phyloP scores from a whole-genome alignment of 116 monocot genomes.

The Dioscorea cayenensis region DNA sequence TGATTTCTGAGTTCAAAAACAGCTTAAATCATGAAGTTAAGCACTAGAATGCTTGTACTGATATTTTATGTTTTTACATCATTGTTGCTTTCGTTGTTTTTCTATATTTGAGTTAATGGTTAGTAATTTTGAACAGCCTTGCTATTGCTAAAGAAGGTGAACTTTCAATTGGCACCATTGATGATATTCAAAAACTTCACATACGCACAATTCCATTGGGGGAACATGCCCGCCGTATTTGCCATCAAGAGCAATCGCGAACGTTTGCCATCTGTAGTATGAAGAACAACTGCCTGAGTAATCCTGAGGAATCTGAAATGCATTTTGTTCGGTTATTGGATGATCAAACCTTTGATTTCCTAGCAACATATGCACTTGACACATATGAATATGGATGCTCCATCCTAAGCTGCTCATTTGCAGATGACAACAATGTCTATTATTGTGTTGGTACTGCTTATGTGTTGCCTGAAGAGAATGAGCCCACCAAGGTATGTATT shows the following conservation, averaged over 20 bases:
- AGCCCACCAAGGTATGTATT: constrained; percentile 74
- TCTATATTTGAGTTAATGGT: background rate
- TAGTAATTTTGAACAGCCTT: constrained; percentile 42
- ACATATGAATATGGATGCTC: constrained; percentile 90
- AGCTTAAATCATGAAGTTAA: too few relatives aligned
- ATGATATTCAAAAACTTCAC: constrained; percentile 98
- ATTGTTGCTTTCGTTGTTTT: background rate
- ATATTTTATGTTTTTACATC: background rate
- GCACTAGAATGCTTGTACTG: too few relatives aligned
- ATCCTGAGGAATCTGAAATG: constrained; percentile 69
- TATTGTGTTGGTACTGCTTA: constrained; percentile 97
- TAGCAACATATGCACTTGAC: constrained; percentile 78
- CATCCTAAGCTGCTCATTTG: constrained; percentile 88
- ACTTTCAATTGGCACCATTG: constrained; percentile 94
- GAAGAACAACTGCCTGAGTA: constrained; percentile 48
- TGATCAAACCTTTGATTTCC: constrained; percentile 91
- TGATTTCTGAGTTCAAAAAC: too few relatives aligned
- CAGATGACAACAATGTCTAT: constrained; percentile 84
- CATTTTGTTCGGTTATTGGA: constrained; percentile 89
- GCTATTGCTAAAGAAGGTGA: constrained; percentile 99
- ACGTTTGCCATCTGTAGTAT: constrained; percentile 87
- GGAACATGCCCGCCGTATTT: constrained; percentile 93
- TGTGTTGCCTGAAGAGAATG: constrained; percentile 95
- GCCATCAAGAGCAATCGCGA: constrained; percentile 92
- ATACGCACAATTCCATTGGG: constrained; percentile 83